Base-by-base conservation (phyloP, 129 eudicot genomes). In the Gnaphalium uliginosum region DNA sequence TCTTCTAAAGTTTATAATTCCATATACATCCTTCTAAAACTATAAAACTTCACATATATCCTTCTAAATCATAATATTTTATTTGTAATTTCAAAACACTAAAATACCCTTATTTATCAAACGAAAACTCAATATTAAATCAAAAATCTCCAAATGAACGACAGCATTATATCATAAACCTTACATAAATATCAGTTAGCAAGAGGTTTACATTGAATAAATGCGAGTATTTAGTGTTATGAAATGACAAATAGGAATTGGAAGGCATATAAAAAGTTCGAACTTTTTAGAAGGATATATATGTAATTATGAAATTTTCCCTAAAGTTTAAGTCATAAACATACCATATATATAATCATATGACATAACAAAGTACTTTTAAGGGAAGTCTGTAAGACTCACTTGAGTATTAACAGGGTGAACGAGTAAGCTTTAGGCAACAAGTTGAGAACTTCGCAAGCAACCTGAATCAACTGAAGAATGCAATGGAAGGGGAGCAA, bases 361-460 rank as follows among this genome's bases (percentile, higher is more conserved):
- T n/a, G n/a, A n/a, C n/a, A n/a, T n/a, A n/a, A n/a, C n/a, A n/a
- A n/a, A n/a, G n/a, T n/a, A n/a, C n/a, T n/a, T n/a, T n/a, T n/a
- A n/a, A n/a, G n/a, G n/a, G n/a, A n/a, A n/a, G n/a, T n/a, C n/a
- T n/a, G n/a, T n/a, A 58, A 73, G 23, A 73, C 69, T 73, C 39
- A 22, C 39, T 50, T 73, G 33, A 26, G 35, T 67, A 72, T 66
- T 21, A 14, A 43, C 90, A 92, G 96, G 97, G 93, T 23, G 93
- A 87, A 66, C 74, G 91, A 43, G 76, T 85, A 67, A 84, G 93
- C 82, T 84, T 87, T 25, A 80, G 81, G 11, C 78, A 79, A 27
- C 97, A 89, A 83, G 88, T 92, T n/a, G 79, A 81, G 64, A 92
- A 87, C 79, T 87, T 92, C 51, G 93, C 79, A 79, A 82, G 69